Evolutionary conservation across 768 basidiomycete genomes (phyloP).

Genomic region (Trametopsis cervina): DNA sequence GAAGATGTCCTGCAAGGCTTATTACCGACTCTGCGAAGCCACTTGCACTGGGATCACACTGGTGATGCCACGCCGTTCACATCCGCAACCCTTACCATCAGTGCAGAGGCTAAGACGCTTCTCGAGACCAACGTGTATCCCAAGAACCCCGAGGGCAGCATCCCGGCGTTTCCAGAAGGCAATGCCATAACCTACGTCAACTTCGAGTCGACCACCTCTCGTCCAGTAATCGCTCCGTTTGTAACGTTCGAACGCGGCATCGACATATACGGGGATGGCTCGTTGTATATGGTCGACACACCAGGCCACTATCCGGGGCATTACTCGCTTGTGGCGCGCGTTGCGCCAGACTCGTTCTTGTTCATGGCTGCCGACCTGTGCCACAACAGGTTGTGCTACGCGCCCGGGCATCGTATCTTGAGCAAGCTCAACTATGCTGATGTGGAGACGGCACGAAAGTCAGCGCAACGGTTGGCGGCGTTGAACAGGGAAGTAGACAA

Average conservation of each 20-base stretch:
- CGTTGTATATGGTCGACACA: slow-evolving; percentile 50
- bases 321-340: slow-evolving; percentile 45
- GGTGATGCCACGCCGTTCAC: slow-evolving; percentile 42
- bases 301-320: slow-evolving; percentile 54
- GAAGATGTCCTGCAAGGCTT: too few relatives aligned
- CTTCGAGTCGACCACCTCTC: slow-evolving; percentile 27
- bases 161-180: background rate
- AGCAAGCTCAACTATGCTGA: background rate
- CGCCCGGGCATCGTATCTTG: slow-evolving; percentile 29
- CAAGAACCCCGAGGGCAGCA: slow-evolving; percentile 27
- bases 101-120: slow-evolving; percentile 36
- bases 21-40: slow-evolving; percentile 35
- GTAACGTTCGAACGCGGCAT: slow-evolving; percentile 44
- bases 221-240: slow-evolving; percentile 23
- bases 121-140: slow-evolving; percentile 37
- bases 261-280: slow-evolving; percentile 53
- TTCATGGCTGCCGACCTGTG: slow-evolving; percentile 49
- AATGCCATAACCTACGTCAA: slow-evolving; percentile 22
- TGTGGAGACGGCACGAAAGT: slow-evolving; percentile 3
- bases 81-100: slow-evolving; percentile 41
- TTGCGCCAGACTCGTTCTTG: slow-evolving; percentile 41
- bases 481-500: background rate
- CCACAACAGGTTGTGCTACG: slow-evolving; percentile 46
- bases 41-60: slow-evolving; percentile 47
- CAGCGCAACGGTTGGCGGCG: background rate